Evolutionary conservation across 305 asterid genomes (phyloP).

Genomic region (Fraxinus sp.): DNA sequence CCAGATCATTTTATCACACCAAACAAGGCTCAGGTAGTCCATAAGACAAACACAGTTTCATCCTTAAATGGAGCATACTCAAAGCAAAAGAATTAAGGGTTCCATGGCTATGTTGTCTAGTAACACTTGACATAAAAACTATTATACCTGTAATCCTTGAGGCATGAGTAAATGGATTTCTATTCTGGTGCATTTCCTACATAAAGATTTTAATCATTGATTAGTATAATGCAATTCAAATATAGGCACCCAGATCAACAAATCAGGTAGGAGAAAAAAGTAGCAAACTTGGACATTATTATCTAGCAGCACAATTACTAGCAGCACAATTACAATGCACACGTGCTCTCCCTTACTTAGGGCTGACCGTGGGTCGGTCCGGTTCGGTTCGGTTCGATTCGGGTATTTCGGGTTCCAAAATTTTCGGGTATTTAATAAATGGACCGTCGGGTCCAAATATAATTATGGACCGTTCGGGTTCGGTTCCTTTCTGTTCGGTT

Average conservation of each 20-base stretch:
- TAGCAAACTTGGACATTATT: neutral
- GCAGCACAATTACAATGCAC: neutral
- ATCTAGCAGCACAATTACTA: neutral
- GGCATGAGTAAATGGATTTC: conserved; percentile 86
- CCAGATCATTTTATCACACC: neutral
- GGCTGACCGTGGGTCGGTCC: no score
- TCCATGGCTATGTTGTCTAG: neutral
- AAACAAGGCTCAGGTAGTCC: neutral
- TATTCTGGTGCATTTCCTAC: conserved; percentile 90
- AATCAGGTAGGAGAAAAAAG: neutral
- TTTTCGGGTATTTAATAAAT: no score
- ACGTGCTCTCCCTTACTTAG: neutral
- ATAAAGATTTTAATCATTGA: conserved; percentile 23
- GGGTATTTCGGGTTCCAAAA: no score
- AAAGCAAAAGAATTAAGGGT: neutral
- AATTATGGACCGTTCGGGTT: no score
- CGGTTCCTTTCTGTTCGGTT: no score
- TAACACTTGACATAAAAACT: neutral
- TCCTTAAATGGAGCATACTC: neutral
- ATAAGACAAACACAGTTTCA: neutral
- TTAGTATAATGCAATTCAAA: conserved; percentile 14
- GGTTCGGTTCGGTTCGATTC: no score
- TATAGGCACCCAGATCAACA: neutral
- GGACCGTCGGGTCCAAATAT: no score
- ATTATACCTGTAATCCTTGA: conserved; percentile 85